Conservation (phyloP, 2,329 filamentous ascomycete genomes). For the Colletotrichum liriopes region DNA sequence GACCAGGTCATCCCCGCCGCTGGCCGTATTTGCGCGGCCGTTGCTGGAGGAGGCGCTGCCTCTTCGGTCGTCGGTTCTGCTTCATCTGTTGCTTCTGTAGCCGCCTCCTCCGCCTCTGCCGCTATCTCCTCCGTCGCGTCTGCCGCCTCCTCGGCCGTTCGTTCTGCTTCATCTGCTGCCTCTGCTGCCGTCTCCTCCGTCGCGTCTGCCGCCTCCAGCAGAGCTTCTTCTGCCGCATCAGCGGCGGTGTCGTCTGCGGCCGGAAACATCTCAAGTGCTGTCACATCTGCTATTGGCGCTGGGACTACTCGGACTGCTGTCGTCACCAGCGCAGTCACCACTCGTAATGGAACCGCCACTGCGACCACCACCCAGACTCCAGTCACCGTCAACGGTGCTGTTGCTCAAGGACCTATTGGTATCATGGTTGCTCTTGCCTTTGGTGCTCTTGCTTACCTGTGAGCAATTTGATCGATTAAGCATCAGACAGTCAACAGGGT, state of each 20-base stretch:
- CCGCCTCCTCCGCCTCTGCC: slow-evolving; percentile 1
- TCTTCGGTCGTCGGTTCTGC: slow-evolving; percentile 1
- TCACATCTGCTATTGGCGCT: background rate
- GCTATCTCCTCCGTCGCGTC: background rate
- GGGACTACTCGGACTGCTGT: slow-evolving; percentile 15
- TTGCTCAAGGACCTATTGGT: slow-evolving; percentile 24
- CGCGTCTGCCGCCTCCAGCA: slow-evolving; percentile 8
- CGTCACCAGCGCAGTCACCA: slow-evolving; percentile 28
- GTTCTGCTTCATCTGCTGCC: background rate
- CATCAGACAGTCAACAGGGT: background rate
- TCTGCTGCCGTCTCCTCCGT: slow-evolving; percentile 13
- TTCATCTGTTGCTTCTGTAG: background rate
- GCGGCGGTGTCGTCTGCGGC: background rate
- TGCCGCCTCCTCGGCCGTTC: background rate
- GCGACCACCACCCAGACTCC: slow-evolving; percentile 19
- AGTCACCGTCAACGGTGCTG: slow-evolving; percentile 30
- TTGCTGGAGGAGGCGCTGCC: background rate
- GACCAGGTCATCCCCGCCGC: slow-evolving; percentile 40
- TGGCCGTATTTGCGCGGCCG: slow-evolving; percentile 11
- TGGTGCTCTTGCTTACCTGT: slow-evolving; percentile 34
- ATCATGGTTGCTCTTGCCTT: slow-evolving; percentile 28
- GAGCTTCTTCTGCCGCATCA: background rate
- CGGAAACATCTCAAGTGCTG: background rate
- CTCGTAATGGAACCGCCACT: slow-evolving; percentile 16
- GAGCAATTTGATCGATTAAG: background rate